These are phyloP conservation scores for Anastatica hierochuntica DNA, from an alignment of 345 rosid species.

Conservation along the genomic window DNA sequence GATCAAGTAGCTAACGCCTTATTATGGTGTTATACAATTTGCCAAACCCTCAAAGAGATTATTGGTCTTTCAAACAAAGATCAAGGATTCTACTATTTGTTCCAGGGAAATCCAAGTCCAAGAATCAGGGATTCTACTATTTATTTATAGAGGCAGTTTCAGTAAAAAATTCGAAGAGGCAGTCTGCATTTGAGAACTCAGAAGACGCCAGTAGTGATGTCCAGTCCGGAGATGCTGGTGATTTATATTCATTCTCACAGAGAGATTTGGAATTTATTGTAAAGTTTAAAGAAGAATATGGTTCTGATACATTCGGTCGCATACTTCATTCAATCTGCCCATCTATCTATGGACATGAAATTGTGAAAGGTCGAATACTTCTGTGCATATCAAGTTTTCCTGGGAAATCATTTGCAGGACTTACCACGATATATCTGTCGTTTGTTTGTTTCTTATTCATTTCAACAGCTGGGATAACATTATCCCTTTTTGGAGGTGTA, in stretches of 20 bases:
- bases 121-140: conserved; percentile 87
- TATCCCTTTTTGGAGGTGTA: conserved; percentile 92
- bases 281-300: conserved; percentile 75
- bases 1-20: background rate
- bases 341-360: conserved; percentile 92
- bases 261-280: conserved; percentile 91
- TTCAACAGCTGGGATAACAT: conserved; percentile 78
- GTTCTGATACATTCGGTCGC: conserved; percentile 69
- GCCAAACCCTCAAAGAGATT: background rate
- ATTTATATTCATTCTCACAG: conserved; percentile 66
- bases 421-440: background rate
- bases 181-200: conserved; percentile 44
- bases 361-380: conserved; percentile 69
- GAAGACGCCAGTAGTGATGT: conserved; percentile 38
- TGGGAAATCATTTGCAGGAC: background rate
- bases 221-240: conserved; percentile 48
- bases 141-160: conserved; percentile 86
- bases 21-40: background rate
- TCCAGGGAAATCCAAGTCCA: conserved; percentile 88
- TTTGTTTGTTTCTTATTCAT: conserved; percentile 6
- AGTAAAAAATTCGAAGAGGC: conserved; percentile 65
- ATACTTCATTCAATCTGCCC: conserved; percentile 87
- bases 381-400: background rate
- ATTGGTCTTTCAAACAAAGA: too few species aligned
- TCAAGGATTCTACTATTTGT: conserved; percentile 89